Evolutionary conservation across 1,284 basidiomycete species (phyloP), one percentile per base, ranked within the genome.

Genomic region (Baeospora myosura): DNA sequence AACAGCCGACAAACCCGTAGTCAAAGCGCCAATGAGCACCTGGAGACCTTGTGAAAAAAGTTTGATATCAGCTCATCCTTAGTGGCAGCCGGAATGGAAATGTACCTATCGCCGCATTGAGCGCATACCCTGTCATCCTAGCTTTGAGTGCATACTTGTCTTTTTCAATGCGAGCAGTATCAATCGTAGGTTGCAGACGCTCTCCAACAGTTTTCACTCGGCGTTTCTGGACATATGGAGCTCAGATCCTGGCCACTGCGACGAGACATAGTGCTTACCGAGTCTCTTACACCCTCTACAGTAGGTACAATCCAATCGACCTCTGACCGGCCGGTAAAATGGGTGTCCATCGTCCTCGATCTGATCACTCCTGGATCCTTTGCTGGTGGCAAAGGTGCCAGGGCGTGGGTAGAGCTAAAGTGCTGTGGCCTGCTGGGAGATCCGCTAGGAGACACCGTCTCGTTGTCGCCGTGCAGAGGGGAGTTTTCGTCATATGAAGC

Each of bases 11-110:
- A 85, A 51, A 0, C 72, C 81, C 0, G 82, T 85, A 7, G 79
- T 84, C 32, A 85, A 61, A 10, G 82, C 74, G 2, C 81, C 82
- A 11, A 85, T 59, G 0, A 81, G 40, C 5, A 86, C 75, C 53
- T 76, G 81, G 16, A 78, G 34, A 4, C 65, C 68, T 50, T 11
- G 26, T 12, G 35, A 66, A 66, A 2, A 61, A 62, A 18, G 52
- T 40, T 17, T 22, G 22, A 22, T 26, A 22, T 35, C 26, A 34
- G 16, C 31, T 32, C 22, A 28, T 5, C 16, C 16, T 7, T 10
- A 34, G 14, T 17, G 16, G 17, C 14, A 38, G 14, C 14, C 14
- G n/a, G 22, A 12, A 43, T 31, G 7, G 5, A 21, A 38, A 6
- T 18, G 30, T 33, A 28, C 66, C 73, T 31, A 75, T 72, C 2